Base-by-base conservation (phyloP, 805 yeast species). In the Brettanomyces anomalus region DNA sequence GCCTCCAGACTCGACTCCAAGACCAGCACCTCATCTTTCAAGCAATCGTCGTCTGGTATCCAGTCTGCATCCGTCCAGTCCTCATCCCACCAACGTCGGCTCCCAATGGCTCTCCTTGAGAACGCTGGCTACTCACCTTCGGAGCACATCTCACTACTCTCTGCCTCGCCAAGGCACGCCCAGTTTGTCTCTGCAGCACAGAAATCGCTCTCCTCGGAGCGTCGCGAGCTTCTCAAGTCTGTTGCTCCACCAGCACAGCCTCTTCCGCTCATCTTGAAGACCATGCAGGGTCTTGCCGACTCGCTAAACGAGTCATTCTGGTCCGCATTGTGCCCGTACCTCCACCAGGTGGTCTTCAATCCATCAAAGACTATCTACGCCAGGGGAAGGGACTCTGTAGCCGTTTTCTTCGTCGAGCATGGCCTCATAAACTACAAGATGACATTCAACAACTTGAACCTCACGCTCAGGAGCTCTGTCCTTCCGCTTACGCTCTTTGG, bases 401-500 rank as follows among this genome's bases (percentile, higher is more conserved):
- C 77, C 4, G 70, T 76, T n/a, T 77, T 78, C 46, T 76, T 69
- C 67, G 46, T 61, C 68, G 52, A 72, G 68, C 40, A 68, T 74
- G 47, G 80, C 72, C 13, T 76, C 69, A 69, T 55, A 65, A 81
- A 53, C 67, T 71, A 48, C 67, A 69, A 56, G 57, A 72, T 53
- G 45, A 54, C 43, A 42, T 77, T 58, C 58, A 64, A 58, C 65
- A 68, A 66, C 36, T 47, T 55, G 41, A 50, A 58, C 10, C 55
- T 59, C 28, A 39, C 43, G 13, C 51, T 58, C n/a, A 51, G 52
- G 18, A 51, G 62, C 45, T 49, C 55, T 15, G 77, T 83, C 30
- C 69, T 85, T 42, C 87, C 93, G 4, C 74, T 83, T 45, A 82
- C 90, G 0, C 75, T 85, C 1, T 81, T 82, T 59, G 93, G 94